A percentile compares a stretch with the other conserved stretches of the same genome.
Conservation (phyloP, 2,329 filamentous ascomycete genomes). For the Verticillium zaregamsianum region DNA sequence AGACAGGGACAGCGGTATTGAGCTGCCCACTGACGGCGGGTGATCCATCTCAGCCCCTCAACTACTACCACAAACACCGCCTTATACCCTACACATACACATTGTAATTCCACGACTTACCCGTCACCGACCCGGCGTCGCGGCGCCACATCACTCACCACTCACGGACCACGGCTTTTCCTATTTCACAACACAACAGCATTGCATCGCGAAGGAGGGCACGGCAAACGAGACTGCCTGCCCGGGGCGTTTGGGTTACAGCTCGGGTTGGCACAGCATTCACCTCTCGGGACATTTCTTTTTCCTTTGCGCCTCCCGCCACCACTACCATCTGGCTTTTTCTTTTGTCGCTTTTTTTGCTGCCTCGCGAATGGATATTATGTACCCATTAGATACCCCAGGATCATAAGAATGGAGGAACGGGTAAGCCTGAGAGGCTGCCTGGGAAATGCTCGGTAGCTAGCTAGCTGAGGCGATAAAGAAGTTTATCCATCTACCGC, state of each 20-base stretch:
- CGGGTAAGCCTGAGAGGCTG: background rate
- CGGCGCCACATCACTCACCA: constrained; percentile 13
- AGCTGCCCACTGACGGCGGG: constrained; percentile 36
- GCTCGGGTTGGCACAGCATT: constrained; percentile 3
- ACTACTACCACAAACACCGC: background rate
- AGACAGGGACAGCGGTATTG: constrained; percentile 50
- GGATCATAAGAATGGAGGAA: background rate
- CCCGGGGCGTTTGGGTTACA: background rate
- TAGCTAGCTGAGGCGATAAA: background rate
- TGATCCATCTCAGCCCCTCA: constrained; percentile 12
- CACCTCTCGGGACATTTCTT: background rate
- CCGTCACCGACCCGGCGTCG: constrained; percentile 7
- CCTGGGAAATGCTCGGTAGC: background rate
- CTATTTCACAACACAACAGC: constrained; percentile 1
- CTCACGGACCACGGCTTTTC: constrained; percentile 9
- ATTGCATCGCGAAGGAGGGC: constrained; percentile 4
- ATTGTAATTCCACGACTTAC: background rate
- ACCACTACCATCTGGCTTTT: background rate
- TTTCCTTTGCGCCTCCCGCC: background rate
- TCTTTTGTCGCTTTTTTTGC: background rate
- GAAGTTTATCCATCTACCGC: background rate
- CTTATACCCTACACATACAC: background rate
- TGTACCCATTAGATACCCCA: background rate
- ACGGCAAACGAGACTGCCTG: background rate
- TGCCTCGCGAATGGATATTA: background rate